These are phyloP conservation scores for Metarhizium sp. DNA, from an alignment of 2,329 filamentous ascomycete genomes.

Conservation along the genomic window DNA sequence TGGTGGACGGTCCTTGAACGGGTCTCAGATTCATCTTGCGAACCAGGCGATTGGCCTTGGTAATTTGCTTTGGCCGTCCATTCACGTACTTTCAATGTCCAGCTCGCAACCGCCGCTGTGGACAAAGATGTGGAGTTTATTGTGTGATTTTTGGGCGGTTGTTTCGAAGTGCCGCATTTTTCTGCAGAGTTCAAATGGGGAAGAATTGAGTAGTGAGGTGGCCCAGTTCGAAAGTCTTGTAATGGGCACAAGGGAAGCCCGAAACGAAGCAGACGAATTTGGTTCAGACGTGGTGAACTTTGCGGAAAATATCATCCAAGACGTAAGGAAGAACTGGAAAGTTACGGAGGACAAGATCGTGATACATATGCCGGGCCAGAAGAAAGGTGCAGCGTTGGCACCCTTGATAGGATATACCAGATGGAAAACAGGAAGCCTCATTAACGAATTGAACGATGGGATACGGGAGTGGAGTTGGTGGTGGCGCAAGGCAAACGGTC, in stretches of 20 bases:
- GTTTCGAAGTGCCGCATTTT: constrained; percentile 11
- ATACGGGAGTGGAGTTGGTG: constrained; percentile 24
- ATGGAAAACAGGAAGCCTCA: constrained; percentile 22
- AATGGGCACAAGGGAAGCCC: constrained; percentile 9
- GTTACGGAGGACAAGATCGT: constrained; percentile 20
- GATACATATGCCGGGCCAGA: constrained; percentile 30
- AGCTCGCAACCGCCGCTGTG: constrained; percentile 8
- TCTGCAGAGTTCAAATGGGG: constrained; percentile 8
- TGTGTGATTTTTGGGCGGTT: constrained; percentile 11
- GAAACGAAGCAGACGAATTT: neutral
- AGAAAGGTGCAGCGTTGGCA: constrained; percentile 17
- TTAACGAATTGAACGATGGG: constrained; percentile 21
- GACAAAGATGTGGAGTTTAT: constrained; percentile 10
- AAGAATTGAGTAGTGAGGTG: constrained; percentile 9
- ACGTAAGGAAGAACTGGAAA: constrained; percentile 37
- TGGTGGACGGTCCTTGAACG: constrained; percentile 10
- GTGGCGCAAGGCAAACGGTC: constrained; percentile 14
- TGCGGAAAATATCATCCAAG: constrained; percentile 30
- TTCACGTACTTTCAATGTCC: constrained; percentile 14
- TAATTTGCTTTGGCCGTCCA: constrained; percentile 22
- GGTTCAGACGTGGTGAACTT: constrained; percentile 29
- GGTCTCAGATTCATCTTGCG: constrained; percentile 17
- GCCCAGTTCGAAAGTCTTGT: constrained; percentile 14
- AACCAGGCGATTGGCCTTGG: constrained; percentile 17
- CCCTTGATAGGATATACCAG: constrained; percentile 23